phyloP scores from a whole-genome alignment of 2,329 filamentous ascomycete genomes.

The Cryphonectria parasitica region DNA sequence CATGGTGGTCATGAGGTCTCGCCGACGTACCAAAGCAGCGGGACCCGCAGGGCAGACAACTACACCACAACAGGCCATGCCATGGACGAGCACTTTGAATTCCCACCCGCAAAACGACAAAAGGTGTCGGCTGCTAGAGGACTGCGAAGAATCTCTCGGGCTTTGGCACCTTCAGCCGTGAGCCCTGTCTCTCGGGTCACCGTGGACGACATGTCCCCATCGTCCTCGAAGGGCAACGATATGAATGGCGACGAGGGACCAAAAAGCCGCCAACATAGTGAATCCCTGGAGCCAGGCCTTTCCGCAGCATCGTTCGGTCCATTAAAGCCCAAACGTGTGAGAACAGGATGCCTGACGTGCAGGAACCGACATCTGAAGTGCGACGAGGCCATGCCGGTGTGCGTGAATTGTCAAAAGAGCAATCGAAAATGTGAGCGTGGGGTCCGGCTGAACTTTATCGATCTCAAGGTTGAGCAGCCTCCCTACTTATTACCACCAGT shows the following conservation, averaged over 20 bases:
- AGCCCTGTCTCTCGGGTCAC: not conserved
- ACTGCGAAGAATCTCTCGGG: constrained; percentile 9
- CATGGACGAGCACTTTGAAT: constrained; percentile 24
- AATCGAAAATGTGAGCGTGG: constrained; percentile 84
- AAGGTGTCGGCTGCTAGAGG: constrained; percentile 21
- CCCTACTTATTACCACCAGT: constrained; percentile 63
- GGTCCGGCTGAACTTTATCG: constrained; percentile 88
- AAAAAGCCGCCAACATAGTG: constrained; percentile 11
- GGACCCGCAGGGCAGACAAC: constrained; percentile 18
- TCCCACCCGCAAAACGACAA: constrained; percentile 27
- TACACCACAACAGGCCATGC: constrained; percentile 26
- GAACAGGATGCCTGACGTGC: constrained; percentile 90
- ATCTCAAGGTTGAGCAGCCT: constrained; percentile 73
- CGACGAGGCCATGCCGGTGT: constrained; percentile 70
- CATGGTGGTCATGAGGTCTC: constrained; percentile 24
- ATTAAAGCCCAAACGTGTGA: constrained; percentile 77
- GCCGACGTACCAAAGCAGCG: constrained; percentile 18
- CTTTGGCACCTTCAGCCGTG: not conserved
- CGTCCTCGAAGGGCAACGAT: constrained; percentile 1
- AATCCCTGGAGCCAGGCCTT: constrained; percentile 6
- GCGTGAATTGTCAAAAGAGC: constrained; percentile 85
- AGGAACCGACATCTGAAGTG: constrained; percentile 89
- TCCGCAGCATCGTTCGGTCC: constrained; percentile 5
- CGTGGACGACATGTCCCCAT: constrained; percentile 7
- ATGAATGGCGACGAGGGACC: not conserved